A percentile compares a stretch with the other conserved stretches of the same genome.
These are phyloP conservation scores for Papiliotrema flavescens DNA, from an alignment of 1,284 basidiomycete species.

Conservation along the genomic window DNA sequence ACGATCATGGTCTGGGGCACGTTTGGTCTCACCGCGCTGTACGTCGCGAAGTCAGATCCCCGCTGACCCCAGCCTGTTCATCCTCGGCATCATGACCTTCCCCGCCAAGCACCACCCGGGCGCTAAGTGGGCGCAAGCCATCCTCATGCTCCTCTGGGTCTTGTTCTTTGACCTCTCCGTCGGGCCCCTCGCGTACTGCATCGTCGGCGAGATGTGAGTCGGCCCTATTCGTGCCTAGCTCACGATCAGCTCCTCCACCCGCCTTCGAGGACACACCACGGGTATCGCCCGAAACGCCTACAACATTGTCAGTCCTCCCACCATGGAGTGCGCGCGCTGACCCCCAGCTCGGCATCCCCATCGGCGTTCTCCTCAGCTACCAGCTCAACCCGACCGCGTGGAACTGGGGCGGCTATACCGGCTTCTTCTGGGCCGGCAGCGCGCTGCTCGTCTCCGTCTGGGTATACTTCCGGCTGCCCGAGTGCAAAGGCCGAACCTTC, in stretches of 20 bases:
- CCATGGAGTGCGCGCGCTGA: background rate
- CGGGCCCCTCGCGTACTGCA: constrained; percentile 24
- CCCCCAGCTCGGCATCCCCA: constrained; percentile 18
- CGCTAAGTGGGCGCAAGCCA: constrained; percentile 5
- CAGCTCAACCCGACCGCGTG: constrained; percentile 16
- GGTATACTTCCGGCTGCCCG: constrained; percentile 25
- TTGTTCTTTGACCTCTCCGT: constrained; percentile 26
- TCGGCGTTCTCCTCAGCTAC: constrained; percentile 13
- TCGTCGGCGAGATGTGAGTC: constrained; percentile 44
- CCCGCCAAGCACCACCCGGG: background rate
- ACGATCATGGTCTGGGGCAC: constrained; percentile 8
- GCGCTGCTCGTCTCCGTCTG: constrained; percentile 4
- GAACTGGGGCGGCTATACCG: constrained; percentile 19
- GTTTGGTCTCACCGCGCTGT: constrained; percentile 1
- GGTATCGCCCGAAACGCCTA: constrained; percentile 51
- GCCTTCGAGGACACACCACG: constrained; percentile 51
- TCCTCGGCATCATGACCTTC: constrained; percentile 6
- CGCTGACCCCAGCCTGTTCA: background rate
- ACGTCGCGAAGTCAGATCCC: background rate
- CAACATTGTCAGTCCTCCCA: constrained; percentile 36
- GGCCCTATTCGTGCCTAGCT: no score
- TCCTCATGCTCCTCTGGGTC: constrained; percentile 22
- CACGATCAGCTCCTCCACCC: constrained; percentile 33
- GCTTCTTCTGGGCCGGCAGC: constrained; percentile 16
- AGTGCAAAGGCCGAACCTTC: constrained; percentile 39